Conservation (phyloP, 331 rosid genomes). For the Spiraea crenata region DNA sequence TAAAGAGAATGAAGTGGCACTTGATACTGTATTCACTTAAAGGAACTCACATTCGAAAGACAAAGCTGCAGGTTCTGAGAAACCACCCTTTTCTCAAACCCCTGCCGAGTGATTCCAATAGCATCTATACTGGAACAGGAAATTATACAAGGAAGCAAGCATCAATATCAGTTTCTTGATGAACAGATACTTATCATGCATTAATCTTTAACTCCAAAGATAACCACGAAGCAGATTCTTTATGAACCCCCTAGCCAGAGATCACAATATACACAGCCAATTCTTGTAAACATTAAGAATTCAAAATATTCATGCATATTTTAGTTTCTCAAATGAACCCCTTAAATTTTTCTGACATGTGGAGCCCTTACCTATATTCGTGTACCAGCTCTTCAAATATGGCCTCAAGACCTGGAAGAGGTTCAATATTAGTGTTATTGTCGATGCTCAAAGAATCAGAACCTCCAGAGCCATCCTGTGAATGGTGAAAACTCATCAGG, state of each 20-base stretch:
- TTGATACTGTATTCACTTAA: neutral
- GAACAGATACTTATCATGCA: neutral
- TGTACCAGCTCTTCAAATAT: conserved; percentile 66
- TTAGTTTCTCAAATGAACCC: neutral
- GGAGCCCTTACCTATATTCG: conserved; percentile 89
- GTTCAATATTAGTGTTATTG: conserved; percentile 45
- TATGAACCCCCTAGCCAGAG: neutral
- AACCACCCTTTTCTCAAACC: conserved; percentile 88
- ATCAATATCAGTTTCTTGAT: neutral
- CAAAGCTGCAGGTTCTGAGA: conserved; percentile 96
- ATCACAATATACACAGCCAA: neutral
- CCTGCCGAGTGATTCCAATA: conserved; percentile 68
- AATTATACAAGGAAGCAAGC: conserved; percentile 8
- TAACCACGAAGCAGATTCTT: neutral
- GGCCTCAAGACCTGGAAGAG: conserved; percentile 89
- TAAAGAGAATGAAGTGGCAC: conserved; percentile 1
- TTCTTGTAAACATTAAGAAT: no score
- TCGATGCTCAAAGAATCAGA: conserved; percentile 37
- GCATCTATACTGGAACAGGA: conserved; percentile 50
- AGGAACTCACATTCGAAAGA: conserved; percentile 86
- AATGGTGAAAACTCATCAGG: conserved; percentile 24
- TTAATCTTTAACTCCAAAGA: neutral
- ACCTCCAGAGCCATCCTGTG: conserved; percentile 52
- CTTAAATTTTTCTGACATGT: no score
- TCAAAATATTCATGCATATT: neutral